Conservation (phyloP, 306 rosid genomes). For the Pachyrhizus erosus region DNA sequence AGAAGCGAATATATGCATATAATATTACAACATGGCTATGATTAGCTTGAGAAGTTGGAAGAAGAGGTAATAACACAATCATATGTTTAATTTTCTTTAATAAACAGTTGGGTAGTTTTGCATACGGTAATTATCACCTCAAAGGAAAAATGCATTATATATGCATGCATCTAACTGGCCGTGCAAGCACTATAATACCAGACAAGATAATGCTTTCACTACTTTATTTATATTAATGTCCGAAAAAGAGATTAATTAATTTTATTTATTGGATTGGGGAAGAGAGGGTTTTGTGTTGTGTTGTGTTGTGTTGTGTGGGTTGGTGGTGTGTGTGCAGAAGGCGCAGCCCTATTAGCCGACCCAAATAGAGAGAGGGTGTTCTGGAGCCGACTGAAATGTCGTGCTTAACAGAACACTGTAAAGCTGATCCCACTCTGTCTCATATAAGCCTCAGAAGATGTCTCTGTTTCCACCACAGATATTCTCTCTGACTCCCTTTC, state of each 20-base stretch:
- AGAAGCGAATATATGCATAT: conserved; percentile 25
- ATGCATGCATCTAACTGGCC: conserved; percentile 35
- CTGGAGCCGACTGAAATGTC: conserved; percentile 72
- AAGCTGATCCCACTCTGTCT: conserved; percentile 70
- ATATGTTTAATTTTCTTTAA: not conserved
- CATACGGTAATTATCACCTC: not conserved
- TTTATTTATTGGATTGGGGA: not conserved
- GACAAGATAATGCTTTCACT: conserved; percentile 1
- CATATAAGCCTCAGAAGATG: conserved; percentile 69
- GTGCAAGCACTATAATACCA: not conserved
- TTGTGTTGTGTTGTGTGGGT: conserved; percentile 3
- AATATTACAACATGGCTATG: conserved; percentile 10
- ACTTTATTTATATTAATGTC: no score
- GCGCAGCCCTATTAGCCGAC: conserved; percentile 56
- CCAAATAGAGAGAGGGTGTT: conserved; percentile 41
- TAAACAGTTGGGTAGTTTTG: not conserved
- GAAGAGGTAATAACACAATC: not conserved
- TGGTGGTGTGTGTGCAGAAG: conserved; percentile 34
- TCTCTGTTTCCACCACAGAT: conserved; percentile 46
- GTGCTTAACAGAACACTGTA: conserved; percentile 75
- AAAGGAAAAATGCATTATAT: conserved; percentile 27
- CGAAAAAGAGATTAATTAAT: no score
- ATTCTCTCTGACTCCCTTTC: conserved; percentile 37
- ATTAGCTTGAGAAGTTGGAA: conserved; percentile 18
- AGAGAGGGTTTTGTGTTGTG: no score